Evolutionary conservation across 495 filamentous ascomycete genomes (phyloP).

Genomic region (Staphylotrichum tortipilum): DNA sequence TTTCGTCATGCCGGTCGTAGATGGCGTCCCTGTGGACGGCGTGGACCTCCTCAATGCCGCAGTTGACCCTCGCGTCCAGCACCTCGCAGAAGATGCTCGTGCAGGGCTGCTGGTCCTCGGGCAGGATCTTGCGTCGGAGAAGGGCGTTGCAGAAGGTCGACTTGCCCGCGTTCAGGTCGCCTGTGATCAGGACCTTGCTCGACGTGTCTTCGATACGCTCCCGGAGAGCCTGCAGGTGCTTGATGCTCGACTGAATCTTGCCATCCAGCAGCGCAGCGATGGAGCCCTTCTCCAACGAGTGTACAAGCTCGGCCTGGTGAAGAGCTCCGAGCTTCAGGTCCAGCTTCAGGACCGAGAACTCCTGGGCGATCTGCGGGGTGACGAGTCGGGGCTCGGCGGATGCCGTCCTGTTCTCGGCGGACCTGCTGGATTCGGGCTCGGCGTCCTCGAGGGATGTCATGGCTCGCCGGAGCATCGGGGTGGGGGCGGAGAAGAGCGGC

Average conservation of each 20-base stretch:
- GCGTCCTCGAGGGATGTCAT: constrained; percentile 60
- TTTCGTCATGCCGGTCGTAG: constrained; percentile 87
- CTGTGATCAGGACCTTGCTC: constrained; percentile 96
- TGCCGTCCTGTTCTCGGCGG: constrained; percentile 46
- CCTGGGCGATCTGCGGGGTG: constrained; percentile 85
- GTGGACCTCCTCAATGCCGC: constrained; percentile 86
- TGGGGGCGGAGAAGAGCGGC: constrained; percentile 14
- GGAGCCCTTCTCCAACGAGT: constrained; percentile 89
- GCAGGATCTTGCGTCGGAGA: constrained; percentile 81
- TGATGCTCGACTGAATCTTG: constrained; percentile 85
- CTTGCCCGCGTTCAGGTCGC: constrained; percentile 94
- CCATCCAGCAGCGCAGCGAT: constrained; percentile 86
- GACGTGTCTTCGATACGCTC: constrained; percentile 96
- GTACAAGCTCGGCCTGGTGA: constrained; percentile 83
- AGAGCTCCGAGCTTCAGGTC: constrained; percentile 83
- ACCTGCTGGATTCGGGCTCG: constrained; percentile 63
- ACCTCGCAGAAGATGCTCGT: constrained; percentile 98
- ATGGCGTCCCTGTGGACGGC: constrained; percentile 70
- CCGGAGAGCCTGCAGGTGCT: constrained; percentile 74
- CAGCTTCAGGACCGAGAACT: constrained; percentile 91
- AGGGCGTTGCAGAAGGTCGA: constrained; percentile 98
- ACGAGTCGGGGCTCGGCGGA: constrained; percentile 63
- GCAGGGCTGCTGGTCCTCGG: constrained; percentile 97
- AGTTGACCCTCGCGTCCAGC: constrained; percentile 82
- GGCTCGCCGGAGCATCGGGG: constrained; percentile 58